Percentiles rank a stretch among this genome's conserved stretches.
Evolutionary conservation across 2,329 filamentous ascomycete genomes (phyloP).

Genomic region (Paraphaeosphaeria minitans): DNA sequence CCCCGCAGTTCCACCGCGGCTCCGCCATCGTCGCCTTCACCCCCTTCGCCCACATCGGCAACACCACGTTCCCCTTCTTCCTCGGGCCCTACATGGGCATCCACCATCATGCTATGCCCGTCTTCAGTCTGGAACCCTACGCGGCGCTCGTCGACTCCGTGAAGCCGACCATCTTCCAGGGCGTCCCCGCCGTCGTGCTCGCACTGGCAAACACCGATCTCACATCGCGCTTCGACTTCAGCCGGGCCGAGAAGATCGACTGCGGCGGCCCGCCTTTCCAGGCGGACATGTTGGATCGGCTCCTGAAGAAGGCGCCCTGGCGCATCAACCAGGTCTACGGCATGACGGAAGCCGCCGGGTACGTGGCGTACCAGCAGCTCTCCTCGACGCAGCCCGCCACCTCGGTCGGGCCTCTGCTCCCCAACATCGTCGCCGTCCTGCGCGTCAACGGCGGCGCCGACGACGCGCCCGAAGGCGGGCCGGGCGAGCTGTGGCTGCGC

Average conservation of each 20-base stretch:
- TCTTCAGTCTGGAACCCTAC: slow-evolving; percentile 78
- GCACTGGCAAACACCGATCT: slow-evolving; percentile 75
- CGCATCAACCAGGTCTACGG: slow-evolving; percentile 52
- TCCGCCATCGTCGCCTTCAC: slow-evolving; percentile 49
- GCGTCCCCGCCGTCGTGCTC: slow-evolving; percentile 81
- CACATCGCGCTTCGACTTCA: slow-evolving; percentile 78
- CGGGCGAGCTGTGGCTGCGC: slow-evolving; percentile 65
- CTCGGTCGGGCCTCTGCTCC: slow-evolving; percentile 73
- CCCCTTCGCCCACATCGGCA: slow-evolving; percentile 53
- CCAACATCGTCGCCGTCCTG: slow-evolving; percentile 81
- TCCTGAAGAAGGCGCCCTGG: slow-evolving; percentile 72
- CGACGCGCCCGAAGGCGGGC: slow-evolving; percentile 61
- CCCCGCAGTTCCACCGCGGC: slow-evolving; percentile 15
- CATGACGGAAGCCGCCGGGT: slow-evolving; percentile 54
- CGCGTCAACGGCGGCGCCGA: slow-evolving; percentile 55
- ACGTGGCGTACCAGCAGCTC: slow-evolving; percentile 48
- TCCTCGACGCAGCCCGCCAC: slow-evolving; percentile 67
- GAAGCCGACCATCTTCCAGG: slow-evolving; percentile 73
- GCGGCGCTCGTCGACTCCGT: slow-evolving; percentile 74
- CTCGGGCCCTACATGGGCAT: slow-evolving; percentile 53
- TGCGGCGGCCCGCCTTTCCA: slow-evolving; percentile 83
- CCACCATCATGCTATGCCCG: slow-evolving; percentile 61
- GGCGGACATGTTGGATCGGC: slow-evolving; percentile 74
- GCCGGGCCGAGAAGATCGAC: slow-evolving; percentile 76
- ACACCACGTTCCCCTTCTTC: slow-evolving; percentile 53